phyloP scores from a whole-genome alignment of 2,329 filamentous ascomycete species.

The Venturia pyrina region DNA sequence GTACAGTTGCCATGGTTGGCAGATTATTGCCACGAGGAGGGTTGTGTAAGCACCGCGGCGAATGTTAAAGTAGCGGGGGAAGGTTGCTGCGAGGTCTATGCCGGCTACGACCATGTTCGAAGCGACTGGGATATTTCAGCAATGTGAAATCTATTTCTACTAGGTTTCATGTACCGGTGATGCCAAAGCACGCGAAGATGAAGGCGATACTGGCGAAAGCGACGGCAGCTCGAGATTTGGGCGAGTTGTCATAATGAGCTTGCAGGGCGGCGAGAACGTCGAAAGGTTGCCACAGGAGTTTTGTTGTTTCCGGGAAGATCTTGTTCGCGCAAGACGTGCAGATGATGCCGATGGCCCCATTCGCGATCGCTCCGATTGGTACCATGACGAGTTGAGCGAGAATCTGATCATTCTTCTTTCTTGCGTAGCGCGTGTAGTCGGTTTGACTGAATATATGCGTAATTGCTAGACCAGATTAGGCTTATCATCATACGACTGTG shows the following conservation, averaged over 20 bases:
- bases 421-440: constrained; percentile 23
- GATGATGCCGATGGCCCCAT: constrained; percentile 19
- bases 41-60: constrained; percentile 35
- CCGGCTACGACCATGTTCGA: constrained; percentile 25
- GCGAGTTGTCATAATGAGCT: constrained; percentile 19
- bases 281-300: constrained; percentile 22
- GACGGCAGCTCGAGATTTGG: constrained; percentile 30
- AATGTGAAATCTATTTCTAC: constrained; percentile 31
- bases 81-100: constrained; percentile 45
- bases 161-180: not conserved
- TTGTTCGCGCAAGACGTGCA: constrained; percentile 23
- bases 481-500: too few relatives aligned
- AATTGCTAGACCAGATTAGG: constrained; percentile 13
- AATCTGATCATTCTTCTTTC: constrained; percentile 21
- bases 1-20: constrained; percentile 44
- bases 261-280: constrained; percentile 19
- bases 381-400: constrained; percentile 21
- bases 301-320: constrained; percentile 16
- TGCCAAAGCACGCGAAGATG: constrained; percentile 35
- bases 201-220: constrained; percentile 39
- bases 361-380: constrained; percentile 19
- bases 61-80: constrained; percentile 46
- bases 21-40: constrained; percentile 33
- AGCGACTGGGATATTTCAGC: constrained; percentile 38
- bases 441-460: constrained; percentile 16